phyloP scores from a whole-genome alignment of 2,329 filamentous ascomycete species.

The Fusarium nurragi region DNA sequence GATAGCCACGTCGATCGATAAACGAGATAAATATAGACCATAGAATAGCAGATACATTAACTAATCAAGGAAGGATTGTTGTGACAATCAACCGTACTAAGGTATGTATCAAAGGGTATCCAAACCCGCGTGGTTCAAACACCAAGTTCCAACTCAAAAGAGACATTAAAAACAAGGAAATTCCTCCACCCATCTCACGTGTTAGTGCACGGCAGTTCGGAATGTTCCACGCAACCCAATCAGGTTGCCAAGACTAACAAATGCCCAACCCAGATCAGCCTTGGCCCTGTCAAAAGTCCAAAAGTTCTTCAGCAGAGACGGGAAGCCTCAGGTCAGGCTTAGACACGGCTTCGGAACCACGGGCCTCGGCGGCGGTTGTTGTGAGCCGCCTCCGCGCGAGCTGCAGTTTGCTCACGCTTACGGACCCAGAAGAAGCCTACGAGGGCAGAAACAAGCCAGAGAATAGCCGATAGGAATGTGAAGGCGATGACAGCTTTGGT shows the following conservation, averaged over 20 bases:
- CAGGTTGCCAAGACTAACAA: slow-evolving; percentile 15
- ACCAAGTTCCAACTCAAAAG: slow-evolving; percentile 16
- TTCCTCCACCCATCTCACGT: slow-evolving; percentile 10
- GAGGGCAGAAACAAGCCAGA: slow-evolving; percentile 73
- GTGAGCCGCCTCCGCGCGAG: slow-evolving; percentile 44
- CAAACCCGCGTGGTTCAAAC: slow-evolving; percentile 12
- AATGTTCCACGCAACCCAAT: slow-evolving; percentile 26
- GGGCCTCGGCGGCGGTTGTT: slow-evolving; percentile 46
- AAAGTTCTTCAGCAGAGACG: slow-evolving; percentile 16
- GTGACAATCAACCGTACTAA: slow-evolving; percentile 4
- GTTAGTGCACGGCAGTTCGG: slow-evolving; percentile 22
- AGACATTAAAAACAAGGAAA: slow-evolving; percentile 32
- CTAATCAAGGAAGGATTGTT: slow-evolving; percentile 8
- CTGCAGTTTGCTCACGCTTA: slow-evolving; percentile 50
- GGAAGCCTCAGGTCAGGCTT: slow-evolving; percentile 27
- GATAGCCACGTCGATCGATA: slow-evolving; percentile 1
- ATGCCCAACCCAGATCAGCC: slow-evolving; percentile 2
- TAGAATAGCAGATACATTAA: slow-evolving; percentile 16
- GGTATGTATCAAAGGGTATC: slow-evolving; percentile 11
- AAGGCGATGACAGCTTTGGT: slow-evolving; percentile 79
- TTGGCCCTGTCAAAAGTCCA: background rate
- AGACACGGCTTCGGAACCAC: slow-evolving; percentile 58
- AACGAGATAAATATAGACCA: slow-evolving; percentile 10
- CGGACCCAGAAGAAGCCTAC: slow-evolving; percentile 66
- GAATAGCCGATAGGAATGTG: slow-evolving; percentile 73